phyloP scores from a whole-genome alignment of 306 rosid species.

The Inga laurina region DNA sequence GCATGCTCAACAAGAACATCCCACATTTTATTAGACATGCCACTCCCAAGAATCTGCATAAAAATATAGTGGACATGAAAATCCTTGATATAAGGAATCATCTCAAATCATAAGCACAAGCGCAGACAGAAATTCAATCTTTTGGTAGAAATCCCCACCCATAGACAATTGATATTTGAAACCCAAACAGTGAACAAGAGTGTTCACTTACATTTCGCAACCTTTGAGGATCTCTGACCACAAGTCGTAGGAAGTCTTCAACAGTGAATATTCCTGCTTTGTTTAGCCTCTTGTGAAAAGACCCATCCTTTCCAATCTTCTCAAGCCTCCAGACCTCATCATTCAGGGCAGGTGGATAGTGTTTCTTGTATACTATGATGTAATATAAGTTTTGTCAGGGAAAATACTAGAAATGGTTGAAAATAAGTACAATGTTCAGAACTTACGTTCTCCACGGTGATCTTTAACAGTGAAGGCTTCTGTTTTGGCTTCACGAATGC shows the following conservation, averaged over 20 bases:
- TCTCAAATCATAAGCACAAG: slow-evolving; percentile 15
- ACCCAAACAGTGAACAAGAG: slow-evolving; percentile 17
- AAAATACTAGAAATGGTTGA: slow-evolving; percentile 2
- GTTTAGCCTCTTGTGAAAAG: slow-evolving; percentile 81
- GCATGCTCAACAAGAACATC: slow-evolving; percentile 85
- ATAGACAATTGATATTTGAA: not conserved
- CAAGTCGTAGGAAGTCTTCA: slow-evolving; percentile 82
- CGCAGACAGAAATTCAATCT: slow-evolving; percentile 6
- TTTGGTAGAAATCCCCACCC: slow-evolving; percentile 26
- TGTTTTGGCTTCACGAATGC: slow-evolving; percentile 83
- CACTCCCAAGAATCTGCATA: slow-evolving; percentile 81
- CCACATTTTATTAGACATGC: slow-evolving; percentile 98
- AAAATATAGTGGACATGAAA: slow-evolving; percentile 30
- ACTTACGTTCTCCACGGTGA: slow-evolving; percentile 91
- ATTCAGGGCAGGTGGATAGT: slow-evolving; percentile 72
- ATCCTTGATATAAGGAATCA: slow-evolving; percentile 2
- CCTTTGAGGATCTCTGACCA: slow-evolving; percentile 75
- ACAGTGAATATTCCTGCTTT: slow-evolving; percentile 67
- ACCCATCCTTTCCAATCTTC: slow-evolving; percentile 92
- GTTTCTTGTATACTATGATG: slow-evolving; percentile 79
- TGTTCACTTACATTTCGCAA: slow-evolving; percentile 61
- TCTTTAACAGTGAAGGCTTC: slow-evolving; percentile 88
- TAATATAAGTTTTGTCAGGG: slow-evolving; percentile 18
- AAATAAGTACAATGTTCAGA: slow-evolving; percentile 18
- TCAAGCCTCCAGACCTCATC: slow-evolving; percentile 95